phyloP scores from a whole-genome alignment of 2,329 filamentous ascomycete genomes.

The Volutella citrinella region DNA sequence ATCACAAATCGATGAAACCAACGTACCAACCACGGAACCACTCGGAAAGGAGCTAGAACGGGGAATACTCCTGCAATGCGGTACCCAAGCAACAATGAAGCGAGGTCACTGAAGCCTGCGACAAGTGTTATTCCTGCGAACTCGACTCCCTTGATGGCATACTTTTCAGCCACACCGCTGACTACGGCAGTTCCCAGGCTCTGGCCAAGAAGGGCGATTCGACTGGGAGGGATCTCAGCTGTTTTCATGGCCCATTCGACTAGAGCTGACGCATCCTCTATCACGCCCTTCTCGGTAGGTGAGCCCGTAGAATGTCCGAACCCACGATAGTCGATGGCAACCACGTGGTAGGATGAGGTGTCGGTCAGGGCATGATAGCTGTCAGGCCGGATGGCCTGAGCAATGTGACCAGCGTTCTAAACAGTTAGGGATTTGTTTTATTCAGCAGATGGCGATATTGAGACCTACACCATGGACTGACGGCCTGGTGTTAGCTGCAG shows the following conservation, averaged over 20 bases:
- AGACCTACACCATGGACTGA: conserved; percentile 61
- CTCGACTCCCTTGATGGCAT: conserved; percentile 56
- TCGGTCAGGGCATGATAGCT: conserved; percentile 76
- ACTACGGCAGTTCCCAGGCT: conserved; percentile 86
- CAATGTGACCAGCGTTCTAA: conserved; percentile 82
- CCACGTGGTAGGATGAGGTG: conserved; percentile 71
- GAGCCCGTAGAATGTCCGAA: conserved; percentile 78
- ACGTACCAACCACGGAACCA: conserved; percentile 61
- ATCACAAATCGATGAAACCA: conserved; percentile 62
- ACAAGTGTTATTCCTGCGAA: conserved; percentile 81
- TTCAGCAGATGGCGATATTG: neutral
- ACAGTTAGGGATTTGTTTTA: neutral
- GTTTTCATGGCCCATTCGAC: conserved; percentile 69
- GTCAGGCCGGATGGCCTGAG: conserved; percentile 71
- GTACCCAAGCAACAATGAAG: conserved; percentile 72
- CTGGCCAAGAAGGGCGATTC: conserved; percentile 81
- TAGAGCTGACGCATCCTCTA: conserved; percentile 71
- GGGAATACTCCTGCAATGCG: conserved; percentile 75
- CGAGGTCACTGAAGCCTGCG: conserved; percentile 73
- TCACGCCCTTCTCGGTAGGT: conserved; percentile 77
- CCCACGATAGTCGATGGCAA: conserved; percentile 89
- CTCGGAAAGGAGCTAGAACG: conserved; percentile 69
- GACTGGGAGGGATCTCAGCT: conserved; percentile 62
- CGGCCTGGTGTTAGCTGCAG: too few relatives aligned
- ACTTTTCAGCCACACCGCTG: conserved; percentile 70